Conservation (phyloP, 352 stramenopile species). For the Globisporangium carolinianum region DNA sequence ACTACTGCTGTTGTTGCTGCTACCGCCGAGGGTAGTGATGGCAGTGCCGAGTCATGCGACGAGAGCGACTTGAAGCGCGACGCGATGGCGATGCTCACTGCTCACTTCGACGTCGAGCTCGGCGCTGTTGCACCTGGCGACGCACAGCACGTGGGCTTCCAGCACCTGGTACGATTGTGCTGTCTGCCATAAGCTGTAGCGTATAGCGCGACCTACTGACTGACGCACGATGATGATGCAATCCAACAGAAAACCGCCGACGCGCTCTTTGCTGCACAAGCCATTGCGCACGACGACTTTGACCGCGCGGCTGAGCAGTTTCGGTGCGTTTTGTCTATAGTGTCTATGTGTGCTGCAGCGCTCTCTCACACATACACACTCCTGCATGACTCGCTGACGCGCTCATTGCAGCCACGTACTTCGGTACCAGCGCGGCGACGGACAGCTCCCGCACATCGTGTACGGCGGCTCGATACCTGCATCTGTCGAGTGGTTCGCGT, state of each 20-base stretch:
- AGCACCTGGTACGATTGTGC: conserved; percentile 49
- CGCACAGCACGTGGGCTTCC: conserved; percentile 50
- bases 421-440: conserved; percentile 43
- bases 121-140: conserved; percentile 55
- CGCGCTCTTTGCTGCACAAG: conserved; percentile 70
- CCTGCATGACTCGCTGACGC: too few species aligned
- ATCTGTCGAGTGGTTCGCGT: conserved; percentile 40
- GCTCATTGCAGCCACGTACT: conserved; percentile 34
- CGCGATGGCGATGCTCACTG: conserved; percentile 29
- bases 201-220: neutral
- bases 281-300: conserved; percentile 76
- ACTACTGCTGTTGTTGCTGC: neutral
- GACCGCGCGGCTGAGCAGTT: conserved; percentile 49
- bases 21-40: too few species aligned
- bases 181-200: neutral
- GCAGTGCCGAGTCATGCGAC: conserved; percentile 20
- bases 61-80: conserved; percentile 40
- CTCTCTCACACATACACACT: neutral
- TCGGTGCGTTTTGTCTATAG: conserved; percentile 17
- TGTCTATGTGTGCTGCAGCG: neutral
- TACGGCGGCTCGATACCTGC: conserved; percentile 69
- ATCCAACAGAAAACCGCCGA: conserved; percentile 54
- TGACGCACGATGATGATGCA: neutral
- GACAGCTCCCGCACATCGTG: conserved; percentile 60
- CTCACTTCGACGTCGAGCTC: conserved; percentile 60